Percentiles rank a stretch among this genome's conserved stretches.
phyloP scores from a whole-genome alignment of 306 rosid genomes.

The Dryas drummondii region DNA sequence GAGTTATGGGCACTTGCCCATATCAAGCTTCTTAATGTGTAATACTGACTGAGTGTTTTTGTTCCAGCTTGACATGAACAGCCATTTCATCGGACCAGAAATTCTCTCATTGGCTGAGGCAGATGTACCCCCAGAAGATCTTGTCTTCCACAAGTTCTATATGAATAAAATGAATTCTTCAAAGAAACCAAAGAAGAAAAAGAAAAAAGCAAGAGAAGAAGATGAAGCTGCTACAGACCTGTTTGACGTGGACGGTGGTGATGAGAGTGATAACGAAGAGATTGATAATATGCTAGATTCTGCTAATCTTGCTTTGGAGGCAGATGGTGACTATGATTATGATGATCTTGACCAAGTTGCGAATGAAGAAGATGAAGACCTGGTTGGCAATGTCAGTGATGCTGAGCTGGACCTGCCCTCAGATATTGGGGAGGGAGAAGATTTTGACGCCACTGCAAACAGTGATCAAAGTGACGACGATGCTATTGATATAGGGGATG shows the following conservation, averaged over 20 bases:
- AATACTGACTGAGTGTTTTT: slow-evolving; percentile 28
- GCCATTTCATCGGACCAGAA: slow-evolving; percentile 69
- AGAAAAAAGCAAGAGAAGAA: slow-evolving; percentile 50
- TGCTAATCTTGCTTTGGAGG: slow-evolving; percentile 43
- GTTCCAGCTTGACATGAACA: slow-evolving; percentile 67
- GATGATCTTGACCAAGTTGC: slow-evolving; percentile 80
- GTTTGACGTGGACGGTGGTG: slow-evolving; percentile 54
- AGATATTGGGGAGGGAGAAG: slow-evolving; percentile 53
- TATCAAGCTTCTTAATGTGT: slow-evolving; percentile 3
- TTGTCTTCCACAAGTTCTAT: slow-evolving; percentile 92
- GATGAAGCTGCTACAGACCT: slow-evolving; percentile 70
- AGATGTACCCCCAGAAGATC: slow-evolving; percentile 94
- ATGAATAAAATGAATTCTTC: slow-evolving; percentile 64
- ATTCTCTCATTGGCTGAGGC: slow-evolving; percentile 77
- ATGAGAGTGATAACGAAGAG: slow-evolving; percentile 90
- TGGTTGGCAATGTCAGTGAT: slow-evolving; percentile 66
- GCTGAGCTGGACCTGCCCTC: slow-evolving; percentile 55
- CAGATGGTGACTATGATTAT: slow-evolving; percentile 66
- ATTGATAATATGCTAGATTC: slow-evolving; percentile 77
- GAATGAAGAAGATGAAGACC: slow-evolving; percentile 74
- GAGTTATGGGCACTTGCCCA: neutral
- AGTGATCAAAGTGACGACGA: slow-evolving; percentile 4
- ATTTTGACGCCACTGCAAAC: slow-evolving; percentile 31
- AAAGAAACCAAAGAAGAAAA: slow-evolving; percentile 73
- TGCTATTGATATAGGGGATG: slow-evolving; percentile 43